Conservation (phyloP, 306 rosid genomes). For the Gastrolobium villosum region DNA sequence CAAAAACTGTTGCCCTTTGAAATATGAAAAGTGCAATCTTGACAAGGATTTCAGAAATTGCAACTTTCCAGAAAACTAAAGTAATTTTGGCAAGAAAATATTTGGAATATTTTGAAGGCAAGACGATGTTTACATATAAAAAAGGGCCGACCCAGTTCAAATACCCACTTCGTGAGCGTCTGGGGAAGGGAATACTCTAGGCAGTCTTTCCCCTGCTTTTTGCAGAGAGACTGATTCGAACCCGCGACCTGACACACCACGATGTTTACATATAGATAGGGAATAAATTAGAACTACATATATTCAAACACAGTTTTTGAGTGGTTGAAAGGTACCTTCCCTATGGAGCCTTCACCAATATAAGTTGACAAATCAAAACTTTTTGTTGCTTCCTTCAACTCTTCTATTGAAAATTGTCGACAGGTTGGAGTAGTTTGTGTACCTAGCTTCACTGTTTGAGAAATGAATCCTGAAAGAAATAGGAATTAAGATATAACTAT, state of each 20-base stretch:
- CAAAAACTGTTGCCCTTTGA: background rate
- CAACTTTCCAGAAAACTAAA: background rate
- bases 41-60: background rate
- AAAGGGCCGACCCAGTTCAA: too few relatives aligned
- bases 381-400: slow-evolving; percentile 75
- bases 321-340: slow-evolving; percentile 66
- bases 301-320: background rate
- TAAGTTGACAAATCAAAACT: slow-evolving; percentile 64
- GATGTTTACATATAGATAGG: too few relatives aligned
- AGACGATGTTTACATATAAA: too few relatives aligned
- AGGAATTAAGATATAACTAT: background rate
- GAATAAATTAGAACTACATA: too few relatives aligned
- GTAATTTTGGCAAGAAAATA: slow-evolving; percentile 9
- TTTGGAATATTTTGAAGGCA: background rate
- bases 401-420: slow-evolving; percentile 67
- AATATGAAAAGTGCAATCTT: background rate
- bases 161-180: too few relatives aligned
- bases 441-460: slow-evolving; percentile 76
- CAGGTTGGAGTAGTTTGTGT: slow-evolving; percentile 62
- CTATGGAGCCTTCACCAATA: slow-evolving; percentile 79
- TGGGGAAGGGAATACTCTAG: too few relatives aligned
- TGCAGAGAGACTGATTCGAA: too few relatives aligned
- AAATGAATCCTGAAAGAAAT: slow-evolving; percentile 64
- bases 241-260: too few relatives aligned
- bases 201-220: too few relatives aligned